A percentile compares a stretch with the other conserved stretches of the same genome.
phyloP scores from a whole-genome alignment of 805 yeast genomes.

The Starmerella stigmatis region DNA sequence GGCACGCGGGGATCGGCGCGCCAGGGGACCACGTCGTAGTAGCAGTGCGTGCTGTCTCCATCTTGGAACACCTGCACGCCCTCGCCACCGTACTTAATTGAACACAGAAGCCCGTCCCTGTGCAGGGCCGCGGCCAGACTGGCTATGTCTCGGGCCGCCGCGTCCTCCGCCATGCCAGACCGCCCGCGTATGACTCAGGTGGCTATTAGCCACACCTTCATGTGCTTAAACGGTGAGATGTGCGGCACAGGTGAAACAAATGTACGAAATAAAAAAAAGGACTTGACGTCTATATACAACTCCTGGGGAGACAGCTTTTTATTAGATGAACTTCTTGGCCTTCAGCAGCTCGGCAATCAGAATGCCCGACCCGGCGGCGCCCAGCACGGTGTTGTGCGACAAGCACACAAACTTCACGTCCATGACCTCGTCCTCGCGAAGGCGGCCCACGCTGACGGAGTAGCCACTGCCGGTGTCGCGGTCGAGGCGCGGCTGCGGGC shows the following conservation, averaged over 20 bases:
- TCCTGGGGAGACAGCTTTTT: no score
- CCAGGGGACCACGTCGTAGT: conserved; percentile 26
- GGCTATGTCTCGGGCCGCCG: no score
- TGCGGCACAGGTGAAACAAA: no score
- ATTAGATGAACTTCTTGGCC: conserved; percentile 62
- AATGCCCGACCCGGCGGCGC: conserved; percentile 98
- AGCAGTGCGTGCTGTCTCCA: not conserved
- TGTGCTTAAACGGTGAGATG: no score
- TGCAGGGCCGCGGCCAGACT: not conserved
- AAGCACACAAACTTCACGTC: conserved; percentile 95
- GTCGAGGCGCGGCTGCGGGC: conserved; percentile 98
- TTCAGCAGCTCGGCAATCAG: conserved; percentile 83
- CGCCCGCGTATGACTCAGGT: no score
- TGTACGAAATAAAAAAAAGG: no score
- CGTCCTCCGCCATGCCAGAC: no score
- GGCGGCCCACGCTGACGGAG: conserved; percentile 89
- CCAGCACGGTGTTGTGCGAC: conserved; percentile 93
- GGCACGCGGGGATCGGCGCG: conserved; percentile 27
- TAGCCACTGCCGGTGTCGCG: conserved; percentile 89
- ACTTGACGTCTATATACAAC: no score
- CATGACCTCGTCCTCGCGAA: conserved; percentile 84
- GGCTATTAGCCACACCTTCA: no score
- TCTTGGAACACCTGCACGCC: conserved; percentile 5
- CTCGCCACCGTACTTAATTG: not conserved
- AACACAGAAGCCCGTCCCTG: not conserved